Percentiles rank a stretch among this genome's conserved stretches.
These are phyloP conservation scores for Nepenthes mirabilis DNA, from an alignment of 148 eudicot genomes.

Conservation along the genomic window DNA sequence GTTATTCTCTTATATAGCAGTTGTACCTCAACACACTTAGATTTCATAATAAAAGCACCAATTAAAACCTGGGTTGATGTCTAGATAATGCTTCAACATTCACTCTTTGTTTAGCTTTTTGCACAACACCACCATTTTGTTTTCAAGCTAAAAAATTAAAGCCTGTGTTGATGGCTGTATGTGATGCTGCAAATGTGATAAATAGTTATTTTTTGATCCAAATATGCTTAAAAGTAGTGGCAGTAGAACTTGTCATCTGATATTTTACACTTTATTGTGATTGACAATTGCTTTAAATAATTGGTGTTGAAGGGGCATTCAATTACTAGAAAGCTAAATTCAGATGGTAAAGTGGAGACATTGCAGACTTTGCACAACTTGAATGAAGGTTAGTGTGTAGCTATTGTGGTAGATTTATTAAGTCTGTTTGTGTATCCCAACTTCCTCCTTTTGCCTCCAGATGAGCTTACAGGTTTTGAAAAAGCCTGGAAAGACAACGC, in stretches of 20 bases:
- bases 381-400: conserved; percentile 42
- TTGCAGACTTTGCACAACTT: conserved; percentile 67
- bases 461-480: conserved; percentile 66
- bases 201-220: neutral
- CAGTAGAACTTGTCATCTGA: no score
- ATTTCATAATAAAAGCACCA: no score
- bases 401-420: neutral
- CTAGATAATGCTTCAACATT: no score
- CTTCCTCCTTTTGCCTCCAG: conserved; percentile 16
- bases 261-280: neutral
- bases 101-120: no score
- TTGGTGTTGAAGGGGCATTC: conserved; percentile 54
- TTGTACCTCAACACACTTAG: no score
- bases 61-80: no score
- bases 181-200: no score
- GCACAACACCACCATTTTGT: no score
- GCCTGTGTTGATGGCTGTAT: no score
- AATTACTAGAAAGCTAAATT: conserved; percentile 51
- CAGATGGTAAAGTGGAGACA: conserved; percentile 78
- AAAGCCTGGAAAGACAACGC: conserved; percentile 63
- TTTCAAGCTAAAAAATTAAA: no score
- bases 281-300: neutral
- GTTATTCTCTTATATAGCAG: no score
- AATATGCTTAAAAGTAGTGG: no score
- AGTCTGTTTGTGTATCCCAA: neutral